phyloP scores from a whole-genome alignment of 352 stramenopile genomes.

The Phytophthora pseudosyringae region DNA sequence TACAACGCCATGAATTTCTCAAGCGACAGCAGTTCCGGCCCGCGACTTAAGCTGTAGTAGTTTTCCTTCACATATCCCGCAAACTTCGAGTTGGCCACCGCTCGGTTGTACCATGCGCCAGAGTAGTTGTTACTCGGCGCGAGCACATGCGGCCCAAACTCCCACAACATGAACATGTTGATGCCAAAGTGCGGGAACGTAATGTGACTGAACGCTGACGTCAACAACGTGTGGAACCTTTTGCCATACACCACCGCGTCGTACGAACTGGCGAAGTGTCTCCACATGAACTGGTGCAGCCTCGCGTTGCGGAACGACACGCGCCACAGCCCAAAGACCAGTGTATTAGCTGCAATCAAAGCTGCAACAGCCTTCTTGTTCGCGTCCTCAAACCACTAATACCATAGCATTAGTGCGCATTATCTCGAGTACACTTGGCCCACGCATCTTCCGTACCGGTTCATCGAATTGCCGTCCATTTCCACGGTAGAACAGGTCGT shows the following conservation, averaged over 20 bases:
- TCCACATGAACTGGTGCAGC: slow-evolving; percentile 82
- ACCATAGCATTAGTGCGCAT: not conserved
- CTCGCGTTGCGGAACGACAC: slow-evolving; percentile 52
- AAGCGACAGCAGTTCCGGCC: slow-evolving; percentile 51
- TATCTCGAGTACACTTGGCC: not conserved
- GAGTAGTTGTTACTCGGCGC: slow-evolving; percentile 50
- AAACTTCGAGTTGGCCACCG: slow-evolving; percentile 53
- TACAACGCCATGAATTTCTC: slow-evolving; percentile 79
- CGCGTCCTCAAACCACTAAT: slow-evolving; percentile 60
- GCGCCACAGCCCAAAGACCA: slow-evolving; percentile 79
- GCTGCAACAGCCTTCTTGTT: slow-evolving; percentile 66
- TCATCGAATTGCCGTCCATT: slow-evolving; percentile 30
- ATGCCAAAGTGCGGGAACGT: slow-evolving; percentile 82
- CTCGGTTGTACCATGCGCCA: slow-evolving; percentile 59
- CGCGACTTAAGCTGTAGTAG: slow-evolving; percentile 33
- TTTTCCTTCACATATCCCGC: slow-evolving; percentile 48
- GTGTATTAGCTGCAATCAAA: slow-evolving; percentile 72
- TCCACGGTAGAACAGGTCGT: slow-evolving; percentile 34
- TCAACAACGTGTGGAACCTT: slow-evolving; percentile 77
- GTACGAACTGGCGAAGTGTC: slow-evolving; percentile 86
- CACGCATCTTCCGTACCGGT: slow-evolving; percentile 22
- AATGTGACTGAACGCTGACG: slow-evolving; percentile 86
- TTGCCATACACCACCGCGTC: slow-evolving; percentile 67
- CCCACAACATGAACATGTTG: slow-evolving; percentile 92
- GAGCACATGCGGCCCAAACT: slow-evolving; percentile 79